These are phyloP conservation scores for Candida albicans DNA, from an alignment of 1,139 yeast genomes.

Conservation along the genomic window DNA sequence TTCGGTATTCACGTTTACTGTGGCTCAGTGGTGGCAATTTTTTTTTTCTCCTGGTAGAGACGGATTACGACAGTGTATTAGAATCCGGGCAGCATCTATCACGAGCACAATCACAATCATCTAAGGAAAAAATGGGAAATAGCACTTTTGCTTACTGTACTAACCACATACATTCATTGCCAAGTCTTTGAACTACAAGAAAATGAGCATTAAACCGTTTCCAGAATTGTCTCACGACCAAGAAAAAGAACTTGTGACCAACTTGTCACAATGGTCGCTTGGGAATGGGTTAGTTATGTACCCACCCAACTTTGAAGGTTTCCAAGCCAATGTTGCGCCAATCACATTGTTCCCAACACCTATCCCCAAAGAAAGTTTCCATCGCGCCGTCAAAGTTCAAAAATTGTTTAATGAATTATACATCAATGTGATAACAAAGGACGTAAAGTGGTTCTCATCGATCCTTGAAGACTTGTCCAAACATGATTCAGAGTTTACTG, in stretches of 20 bases:
- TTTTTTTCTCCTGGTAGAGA: too few species aligned
- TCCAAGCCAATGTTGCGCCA: constrained; percentile 70
- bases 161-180: background rate
- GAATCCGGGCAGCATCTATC: too few species aligned
- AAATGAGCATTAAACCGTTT: constrained; percentile 23
- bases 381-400: constrained; percentile 69
- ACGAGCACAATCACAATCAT: too few species aligned
- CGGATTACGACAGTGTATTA: too few species aligned
- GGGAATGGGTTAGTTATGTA: constrained; percentile 79
- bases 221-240: constrained; percentile 33
- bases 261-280: constrained; percentile 72
- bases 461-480: constrained; percentile 56
- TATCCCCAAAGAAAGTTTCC: constrained; percentile 66
- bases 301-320: constrained; percentile 53
- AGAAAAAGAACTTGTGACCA: constrained; percentile 33
- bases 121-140: too few species aligned
- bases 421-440: constrained; percentile 56
- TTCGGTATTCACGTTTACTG: too few species aligned
- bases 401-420: constrained; percentile 70
- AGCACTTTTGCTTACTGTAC: too few species aligned
- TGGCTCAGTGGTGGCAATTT: too few species aligned
- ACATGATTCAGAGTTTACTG: constrained; percentile 78
- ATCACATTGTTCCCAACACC: constrained; percentile 91
- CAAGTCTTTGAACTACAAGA: background rate
- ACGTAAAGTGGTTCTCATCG: constrained; percentile 57